These are phyloP conservation scores for Amanita rubescens DNA, from an alignment of 768 basidiomycete genomes.

Conservation along the genomic window DNA sequence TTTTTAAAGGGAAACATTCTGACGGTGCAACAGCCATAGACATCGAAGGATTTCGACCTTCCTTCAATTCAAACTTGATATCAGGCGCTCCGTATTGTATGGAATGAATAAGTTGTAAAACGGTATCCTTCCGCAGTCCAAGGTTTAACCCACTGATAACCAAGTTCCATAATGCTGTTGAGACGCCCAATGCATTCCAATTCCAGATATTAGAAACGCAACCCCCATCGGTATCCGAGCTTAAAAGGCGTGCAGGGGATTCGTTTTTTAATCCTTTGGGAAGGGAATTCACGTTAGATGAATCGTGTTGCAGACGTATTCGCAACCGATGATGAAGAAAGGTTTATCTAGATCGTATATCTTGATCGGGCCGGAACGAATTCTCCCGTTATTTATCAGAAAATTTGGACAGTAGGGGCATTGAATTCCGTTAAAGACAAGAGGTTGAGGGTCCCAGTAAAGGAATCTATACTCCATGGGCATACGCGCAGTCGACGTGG, in stretches of 20 bases:
- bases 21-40: too few relatives aligned
- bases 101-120: conserved; percentile 48
- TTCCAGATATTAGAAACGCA: conserved; percentile 60
- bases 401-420: conserved; percentile 60
- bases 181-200: conserved; percentile 72
- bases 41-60: conserved; percentile 10
- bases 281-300: conserved; percentile 61
- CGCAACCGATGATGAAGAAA: conserved; percentile 82
- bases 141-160: conserved; percentile 50
- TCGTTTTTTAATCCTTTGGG: conserved; percentile 65
- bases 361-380: conserved; percentile 67
- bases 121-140: conserved; percentile 55
- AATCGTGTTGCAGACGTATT: conserved; percentile 66
- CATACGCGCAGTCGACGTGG: conserved; percentile 57
- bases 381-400: conserved; percentile 62
- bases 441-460: conserved; percentile 83
- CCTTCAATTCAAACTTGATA: conserved; percentile 27
- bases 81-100: conserved; percentile 50
- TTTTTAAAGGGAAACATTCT: too few relatives aligned
- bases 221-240: conserved; percentile 51
- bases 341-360: conserved; percentile 74
- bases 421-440: conserved; percentile 75
- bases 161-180: conserved; percentile 65
- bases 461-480: conserved; percentile 72
- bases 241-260: conserved; percentile 59